Evolutionary conservation across 768 basidiomycete genomes (phyloP).

Genomic region (Trametes punicea): DNA sequence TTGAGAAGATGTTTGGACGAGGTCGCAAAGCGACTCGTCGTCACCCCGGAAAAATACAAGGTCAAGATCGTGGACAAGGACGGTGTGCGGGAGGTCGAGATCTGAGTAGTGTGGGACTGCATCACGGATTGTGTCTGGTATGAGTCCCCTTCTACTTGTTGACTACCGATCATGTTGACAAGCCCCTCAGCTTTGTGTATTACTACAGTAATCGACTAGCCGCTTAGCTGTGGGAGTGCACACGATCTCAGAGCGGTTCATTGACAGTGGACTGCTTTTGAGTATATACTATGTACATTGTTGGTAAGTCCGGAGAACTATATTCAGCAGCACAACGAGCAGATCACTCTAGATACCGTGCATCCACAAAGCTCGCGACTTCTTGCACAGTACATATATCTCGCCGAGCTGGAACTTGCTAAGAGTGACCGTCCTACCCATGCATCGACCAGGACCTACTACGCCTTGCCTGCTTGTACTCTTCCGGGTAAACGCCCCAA

Average conservation of each 20-base stretch:
- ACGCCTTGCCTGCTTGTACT: constrained; percentile 7
- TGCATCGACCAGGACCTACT: too few relatives aligned
- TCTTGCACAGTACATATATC: too few relatives aligned
- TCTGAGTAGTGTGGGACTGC: constrained; percentile 37
- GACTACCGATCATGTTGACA: not conserved
- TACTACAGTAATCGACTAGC: constrained; percentile 1
- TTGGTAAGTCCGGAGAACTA: too few relatives aligned
- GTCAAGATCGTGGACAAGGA: constrained; percentile 92
- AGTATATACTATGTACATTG: too few relatives aligned
- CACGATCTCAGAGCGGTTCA: too few relatives aligned
- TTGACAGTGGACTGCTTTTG: too few relatives aligned
- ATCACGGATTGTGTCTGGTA: constrained; percentile 5
- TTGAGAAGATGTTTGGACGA: constrained; percentile 87
- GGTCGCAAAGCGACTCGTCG: constrained; percentile 77
- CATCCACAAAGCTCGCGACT: too few relatives aligned
- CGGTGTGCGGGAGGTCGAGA: constrained; percentile 76
- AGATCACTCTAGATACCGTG: too few relatives aligned
- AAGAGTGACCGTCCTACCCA: too few relatives aligned
- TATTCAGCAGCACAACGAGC: too few relatives aligned
- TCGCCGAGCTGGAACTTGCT: too few relatives aligned
- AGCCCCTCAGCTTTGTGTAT: not conserved
- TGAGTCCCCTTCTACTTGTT: not conserved
- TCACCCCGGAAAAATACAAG: constrained; percentile 78
- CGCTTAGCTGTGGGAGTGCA: too few relatives aligned
- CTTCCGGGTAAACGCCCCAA: constrained; percentile 39